These are phyloP conservation scores for Teratosphaeria gauchensis DNA, from an alignment of 2,329 filamentous ascomycete genomes.

Conservation along the genomic window DNA sequence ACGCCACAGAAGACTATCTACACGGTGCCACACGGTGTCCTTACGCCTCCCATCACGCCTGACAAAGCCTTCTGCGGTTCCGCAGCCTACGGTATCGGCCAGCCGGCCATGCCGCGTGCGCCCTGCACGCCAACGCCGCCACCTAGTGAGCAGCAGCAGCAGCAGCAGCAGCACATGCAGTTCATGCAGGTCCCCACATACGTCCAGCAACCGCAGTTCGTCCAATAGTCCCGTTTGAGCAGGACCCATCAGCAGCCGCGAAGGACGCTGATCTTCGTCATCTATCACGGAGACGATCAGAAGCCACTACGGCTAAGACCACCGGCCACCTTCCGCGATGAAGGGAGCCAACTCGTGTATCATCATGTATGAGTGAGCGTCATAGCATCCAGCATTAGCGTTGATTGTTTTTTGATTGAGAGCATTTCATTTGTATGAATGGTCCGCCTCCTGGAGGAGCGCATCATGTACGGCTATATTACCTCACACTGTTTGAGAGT, in stretches of 20 bases:
- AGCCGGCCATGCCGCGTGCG: constrained; percentile 15
- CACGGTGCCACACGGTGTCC: constrained; percentile 61
- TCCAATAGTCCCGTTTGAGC: constrained; percentile 11
- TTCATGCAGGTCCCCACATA: constrained; percentile 7
- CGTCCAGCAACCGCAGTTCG: constrained; percentile 21
- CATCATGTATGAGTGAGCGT: constrained; percentile 19
- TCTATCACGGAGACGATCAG: background rate
- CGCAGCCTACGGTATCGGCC: constrained; percentile 15
- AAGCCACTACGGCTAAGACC: constrained; percentile 1
- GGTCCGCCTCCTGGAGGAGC: background rate
- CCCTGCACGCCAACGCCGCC: constrained; percentile 26
- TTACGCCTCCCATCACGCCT: constrained; percentile 78
- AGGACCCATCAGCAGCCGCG: background rate
- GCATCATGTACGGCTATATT: background rate
- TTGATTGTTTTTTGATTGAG: constrained; percentile 16
- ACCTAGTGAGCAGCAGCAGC: constrained; percentile 19
- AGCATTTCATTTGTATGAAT: constrained; percentile 18
- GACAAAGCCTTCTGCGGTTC: constrained; percentile 40
- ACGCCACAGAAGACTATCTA: constrained; percentile 71
- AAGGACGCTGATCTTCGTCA: background rate
- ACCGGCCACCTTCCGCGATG: background rate
- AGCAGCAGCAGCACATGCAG: constrained; percentile 12
- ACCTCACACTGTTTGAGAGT: background rate
- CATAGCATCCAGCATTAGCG: constrained; percentile 24
- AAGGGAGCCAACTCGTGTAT: constrained; percentile 10